Evolutionary conservation across 495 filamentous ascomycete genomes (phyloP).

Genomic region (Neurospora hispaniola): DNA sequence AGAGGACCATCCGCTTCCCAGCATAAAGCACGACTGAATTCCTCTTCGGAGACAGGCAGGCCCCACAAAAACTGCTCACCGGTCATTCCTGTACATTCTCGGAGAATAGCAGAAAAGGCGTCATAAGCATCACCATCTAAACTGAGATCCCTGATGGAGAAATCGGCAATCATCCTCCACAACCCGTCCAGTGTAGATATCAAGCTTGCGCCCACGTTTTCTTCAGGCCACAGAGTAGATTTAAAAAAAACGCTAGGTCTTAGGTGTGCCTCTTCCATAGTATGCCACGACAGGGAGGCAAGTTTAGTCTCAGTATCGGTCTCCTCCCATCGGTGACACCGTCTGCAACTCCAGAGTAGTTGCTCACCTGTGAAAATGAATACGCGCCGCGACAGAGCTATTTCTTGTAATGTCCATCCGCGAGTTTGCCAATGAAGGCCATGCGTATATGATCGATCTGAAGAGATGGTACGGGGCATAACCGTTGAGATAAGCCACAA

Average conservation of each 20-base stretch:
- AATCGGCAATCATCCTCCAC: rapidly evolving
- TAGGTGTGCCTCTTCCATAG: not conserved
- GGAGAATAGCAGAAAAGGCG: constrained; percentile 10
- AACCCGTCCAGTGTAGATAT: too few species aligned
- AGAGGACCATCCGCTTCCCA: constrained; percentile 10
- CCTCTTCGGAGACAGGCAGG: constrained; percentile 2
- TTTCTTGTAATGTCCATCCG: constrained; percentile 20
- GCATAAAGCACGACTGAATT: constrained; percentile 10
- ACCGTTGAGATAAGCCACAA: not conserved
- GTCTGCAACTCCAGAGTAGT: not conserved
- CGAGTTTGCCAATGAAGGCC: constrained; percentile 5
- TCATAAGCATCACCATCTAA: not conserved
- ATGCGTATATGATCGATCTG: not conserved
- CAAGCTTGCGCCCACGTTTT: too few species aligned
- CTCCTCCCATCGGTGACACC: not conserved
- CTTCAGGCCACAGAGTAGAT: too few species aligned
- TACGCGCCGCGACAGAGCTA: constrained; percentile 3
- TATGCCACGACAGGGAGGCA: not conserved
- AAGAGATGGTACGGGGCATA: not conserved
- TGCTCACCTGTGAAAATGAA: not conserved
- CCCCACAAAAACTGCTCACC: constrained; percentile 10
- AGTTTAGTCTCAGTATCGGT: constrained; percentile 12
- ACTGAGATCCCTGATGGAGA: not conserved
- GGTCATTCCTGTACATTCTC: not conserved
- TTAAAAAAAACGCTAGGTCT: constrained; percentile 3